Base-by-base conservation (phyloP, 176 grass and related monocot species). In the Zoysia japonica region DNA sequence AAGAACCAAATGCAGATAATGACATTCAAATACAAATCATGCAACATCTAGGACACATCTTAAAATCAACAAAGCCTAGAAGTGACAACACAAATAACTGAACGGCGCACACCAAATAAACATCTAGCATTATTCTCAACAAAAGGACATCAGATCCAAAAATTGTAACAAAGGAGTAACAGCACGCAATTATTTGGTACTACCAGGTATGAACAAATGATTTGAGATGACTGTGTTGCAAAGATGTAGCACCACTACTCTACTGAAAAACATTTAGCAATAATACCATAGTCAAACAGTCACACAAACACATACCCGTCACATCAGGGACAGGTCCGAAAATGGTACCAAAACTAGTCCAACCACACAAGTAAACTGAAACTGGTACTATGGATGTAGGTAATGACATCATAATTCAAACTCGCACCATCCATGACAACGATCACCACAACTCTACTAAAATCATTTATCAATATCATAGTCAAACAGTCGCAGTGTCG, bases 391-490 rank as follows among this genome's bases (percentile, higher is more conserved):
- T 44, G 7, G 50, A 68, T 74, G 68, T 50, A 67, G 17, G 35
- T 44, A 61, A 2, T 64, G 65, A 80, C 37, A 85, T 67, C 20
- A 78, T 39, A 67, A 57, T 77, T 53, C 44, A 78, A 82, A 85
- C 8, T 61, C 64, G 82, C 78, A 78, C 65, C 82, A 85, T 81
- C 71, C 82, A 85, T 50, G 77, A 80, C 65, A 71, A 50, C 40
- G 65, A 28, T 28, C 28, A 28, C 28, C 5, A 10, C 11, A 45
- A 54, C 61, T 42, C 15, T 46, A 85, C 11, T 4, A 36, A 66
- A 9, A 46, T 65, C 39, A 37, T 37, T 37, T 47, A 8, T 5
- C 9, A 51, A 49, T 49, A 77, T 28, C 42, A 72, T 45, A 85
- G 67, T 37, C 57, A 77, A 77, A 37, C 72, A 85, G n/a, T 47